Conservation (phyloP, 768 basidiomycete species). For the Mycena maculata region DNA sequence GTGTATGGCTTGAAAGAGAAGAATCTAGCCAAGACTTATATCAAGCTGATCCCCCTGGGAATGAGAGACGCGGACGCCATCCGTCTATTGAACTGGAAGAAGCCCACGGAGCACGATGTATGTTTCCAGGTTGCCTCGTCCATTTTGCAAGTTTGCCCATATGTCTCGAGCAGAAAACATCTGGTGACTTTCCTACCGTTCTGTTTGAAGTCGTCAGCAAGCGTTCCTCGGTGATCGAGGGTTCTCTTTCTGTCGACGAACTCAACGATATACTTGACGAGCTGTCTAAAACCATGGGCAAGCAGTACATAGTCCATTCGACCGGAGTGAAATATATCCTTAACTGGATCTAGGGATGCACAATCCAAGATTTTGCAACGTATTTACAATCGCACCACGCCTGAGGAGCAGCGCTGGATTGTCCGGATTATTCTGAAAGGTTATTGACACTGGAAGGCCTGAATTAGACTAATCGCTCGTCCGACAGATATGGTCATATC, state of each 20-base stretch:
- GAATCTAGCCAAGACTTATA: constrained; percentile 92
- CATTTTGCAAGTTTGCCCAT: background rate
- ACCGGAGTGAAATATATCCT: constrained; percentile 12
- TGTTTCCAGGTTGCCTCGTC: constrained; percentile 37
- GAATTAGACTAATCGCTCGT: constrained; percentile 4
- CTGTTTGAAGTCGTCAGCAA: constrained; percentile 89
- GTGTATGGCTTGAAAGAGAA: constrained; percentile 97
- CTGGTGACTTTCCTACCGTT: constrained; percentile 91
- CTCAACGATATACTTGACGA: constrained; percentile 87
- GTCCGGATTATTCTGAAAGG: constrained; percentile 97
- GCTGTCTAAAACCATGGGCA: constrained; percentile 75
- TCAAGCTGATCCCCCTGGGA: constrained; percentile 88
- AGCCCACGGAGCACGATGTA: constrained; percentile 76
- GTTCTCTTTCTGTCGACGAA: constrained; percentile 82
- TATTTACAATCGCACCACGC: constrained; percentile 81
- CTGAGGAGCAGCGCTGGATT: constrained; percentile 95
- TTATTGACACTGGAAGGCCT: constrained; percentile 39
- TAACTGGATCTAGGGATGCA: constrained; percentile 63
- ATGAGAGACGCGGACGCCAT: constrained; percentile 84
- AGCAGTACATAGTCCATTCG: constrained; percentile 64
- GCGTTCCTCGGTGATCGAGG: constrained; percentile 82
- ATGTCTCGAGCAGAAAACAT: constrained; percentile 61
- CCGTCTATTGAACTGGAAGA: constrained; percentile 91
- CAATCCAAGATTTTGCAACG: constrained; percentile 83
- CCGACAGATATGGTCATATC: constrained; percentile 87